Evolutionary conservation across 257 asterid species (phyloP).

Genomic region (Prunella vulgaris): DNA sequence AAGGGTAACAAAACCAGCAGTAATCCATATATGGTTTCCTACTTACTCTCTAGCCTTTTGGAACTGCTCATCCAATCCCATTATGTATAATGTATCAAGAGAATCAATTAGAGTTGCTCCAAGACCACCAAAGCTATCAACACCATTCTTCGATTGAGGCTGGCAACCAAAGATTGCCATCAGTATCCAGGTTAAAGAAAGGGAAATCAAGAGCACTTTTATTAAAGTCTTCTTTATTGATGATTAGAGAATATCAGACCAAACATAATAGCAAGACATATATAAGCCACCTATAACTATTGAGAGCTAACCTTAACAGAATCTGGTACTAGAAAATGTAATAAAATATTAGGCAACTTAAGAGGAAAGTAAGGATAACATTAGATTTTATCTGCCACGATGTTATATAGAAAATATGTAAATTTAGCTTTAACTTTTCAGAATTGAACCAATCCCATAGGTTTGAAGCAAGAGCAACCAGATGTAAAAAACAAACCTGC

Average conservation of each 20-base stretch:
- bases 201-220: slow-evolving; percentile 6
- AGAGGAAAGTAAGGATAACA: neutral
- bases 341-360: neutral
- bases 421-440: neutral
- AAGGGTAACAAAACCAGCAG: neutral
- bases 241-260: slow-evolving; percentile 6
- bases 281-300: neutral
- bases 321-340: neutral
- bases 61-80: slow-evolving; percentile 97
- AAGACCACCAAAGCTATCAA: slow-evolving; percentile 99
- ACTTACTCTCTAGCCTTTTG: slow-evolving; percentile 96
- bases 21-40: slow-evolving; percentile 7
- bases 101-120: slow-evolving; percentile 97
- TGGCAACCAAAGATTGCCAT: slow-evolving; percentile 36
- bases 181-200: slow-evolving; percentile 12
- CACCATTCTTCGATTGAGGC: slow-evolving; percentile 90
- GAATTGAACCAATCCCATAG: neutral
- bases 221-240: neutral
- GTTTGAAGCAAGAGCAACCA: neutral
- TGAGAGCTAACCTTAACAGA: slow-evolving; percentile 13
- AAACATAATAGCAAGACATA: slow-evolving; percentile 2
- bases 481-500: slow-evolving; percentile 53
- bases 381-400: neutral
- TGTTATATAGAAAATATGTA: neutral
- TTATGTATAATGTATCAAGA: slow-evolving; percentile 91